phyloP scores from a whole-genome alignment of 2,329 filamentous ascomycete genomes.

The Botrytis fragariae region DNA sequence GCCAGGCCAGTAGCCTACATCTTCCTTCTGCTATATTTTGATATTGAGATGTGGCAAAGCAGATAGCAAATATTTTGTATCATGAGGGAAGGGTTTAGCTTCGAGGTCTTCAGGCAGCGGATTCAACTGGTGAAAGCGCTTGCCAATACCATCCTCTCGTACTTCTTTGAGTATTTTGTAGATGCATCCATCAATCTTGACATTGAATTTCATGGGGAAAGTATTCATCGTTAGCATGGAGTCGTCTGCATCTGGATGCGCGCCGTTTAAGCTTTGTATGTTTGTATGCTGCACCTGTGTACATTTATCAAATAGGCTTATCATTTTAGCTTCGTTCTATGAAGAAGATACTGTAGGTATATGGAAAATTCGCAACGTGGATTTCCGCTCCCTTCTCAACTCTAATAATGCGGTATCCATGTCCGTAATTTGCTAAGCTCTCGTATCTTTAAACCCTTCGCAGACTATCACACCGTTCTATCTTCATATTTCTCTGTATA shows the following conservation, averaged over 20 bases:
- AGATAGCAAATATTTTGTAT: too few relatives aligned
- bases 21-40: too few relatives aligned
- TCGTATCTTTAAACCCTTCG: neutral
- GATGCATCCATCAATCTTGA: neutral
- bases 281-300: neutral
- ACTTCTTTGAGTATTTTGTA: too few relatives aligned
- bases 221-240: neutral
- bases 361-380: too few relatives aligned
- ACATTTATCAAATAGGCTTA: neutral
- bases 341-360: neutral
- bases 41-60: too few relatives aligned
- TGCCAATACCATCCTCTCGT: too few relatives aligned
- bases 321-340: neutral
- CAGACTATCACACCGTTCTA: neutral
- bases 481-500: neutral
- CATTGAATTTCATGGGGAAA: neutral
- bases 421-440: neutral
- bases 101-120: neutral
- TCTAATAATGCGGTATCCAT: neutral
- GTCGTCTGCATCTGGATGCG: neutral
- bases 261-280: neutral
- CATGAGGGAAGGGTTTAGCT: neutral
- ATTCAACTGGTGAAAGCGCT: neutral
- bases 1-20: too few relatives aligned
- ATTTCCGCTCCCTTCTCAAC: neutral